Percentiles rank a stretch among this genome's conserved stretches.
Evolutionary conservation across 306 rosid genomes (phyloP).

Genomic region (Acacia acuminata): DNA sequence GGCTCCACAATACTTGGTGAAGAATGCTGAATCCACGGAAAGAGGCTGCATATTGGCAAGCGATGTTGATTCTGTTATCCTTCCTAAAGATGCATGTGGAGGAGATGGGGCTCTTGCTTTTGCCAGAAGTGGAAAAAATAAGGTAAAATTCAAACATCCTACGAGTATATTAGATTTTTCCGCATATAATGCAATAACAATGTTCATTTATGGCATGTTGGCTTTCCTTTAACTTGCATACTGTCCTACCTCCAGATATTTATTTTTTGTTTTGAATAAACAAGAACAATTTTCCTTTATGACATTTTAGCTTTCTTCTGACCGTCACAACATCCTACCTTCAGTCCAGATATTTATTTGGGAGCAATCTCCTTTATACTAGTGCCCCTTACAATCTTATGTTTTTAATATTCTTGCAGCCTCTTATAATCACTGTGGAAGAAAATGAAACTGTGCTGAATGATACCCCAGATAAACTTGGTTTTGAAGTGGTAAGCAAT

Average conservation of each 20-base stretch:
- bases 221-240: neutral
- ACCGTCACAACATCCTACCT: neutral
- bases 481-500: too few relatives aligned
- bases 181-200: neutral
- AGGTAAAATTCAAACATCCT: conserved; percentile 47
- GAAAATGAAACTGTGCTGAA: conserved; percentile 81
- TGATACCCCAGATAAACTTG: conserved; percentile 39
- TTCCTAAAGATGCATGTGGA: conserved; percentile 80
- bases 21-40: conserved; percentile 42
- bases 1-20: conserved; percentile 77
- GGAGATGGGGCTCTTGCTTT: conserved; percentile 83
- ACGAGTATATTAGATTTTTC: neutral
- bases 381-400: conserved; percentile 15
- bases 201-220: conserved; percentile 4
- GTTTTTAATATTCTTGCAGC: conserved; percentile 54
- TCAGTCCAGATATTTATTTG: neutral
- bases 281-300: conserved; percentile 20
- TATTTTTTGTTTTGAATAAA: conserved; percentile 5
- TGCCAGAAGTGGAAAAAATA: conserved; percentile 53
- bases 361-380: conserved; percentile 15
- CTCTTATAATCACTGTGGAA: conserved; percentile 80
- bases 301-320: neutral
- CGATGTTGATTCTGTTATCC: conserved; percentile 85
- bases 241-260: neutral
- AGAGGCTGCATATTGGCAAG: conserved; percentile 65